These are phyloP conservation scores for Mimosa pudica DNA, from an alignment of 306 rosid genomes.

Conservation along the genomic window DNA sequence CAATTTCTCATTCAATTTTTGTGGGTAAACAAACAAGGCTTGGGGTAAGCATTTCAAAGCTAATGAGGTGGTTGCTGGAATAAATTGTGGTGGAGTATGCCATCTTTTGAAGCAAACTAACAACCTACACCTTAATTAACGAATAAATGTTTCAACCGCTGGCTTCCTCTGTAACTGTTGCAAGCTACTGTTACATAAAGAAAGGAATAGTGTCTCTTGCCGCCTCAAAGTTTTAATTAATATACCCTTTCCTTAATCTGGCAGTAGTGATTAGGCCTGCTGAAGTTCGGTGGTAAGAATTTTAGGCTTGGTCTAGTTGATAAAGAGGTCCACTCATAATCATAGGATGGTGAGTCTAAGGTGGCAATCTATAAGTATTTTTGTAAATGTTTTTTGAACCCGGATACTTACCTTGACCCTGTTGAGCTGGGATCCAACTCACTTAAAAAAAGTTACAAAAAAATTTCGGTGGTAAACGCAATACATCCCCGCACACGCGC, in stretches of 20 bases:
- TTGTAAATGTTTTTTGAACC: too few species aligned
- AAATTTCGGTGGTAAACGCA: too few species aligned
- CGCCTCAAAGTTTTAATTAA: background rate
- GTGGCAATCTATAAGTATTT: too few species aligned
- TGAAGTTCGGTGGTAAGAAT: background rate
- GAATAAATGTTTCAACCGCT: conserved; percentile 28
- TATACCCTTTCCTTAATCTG: background rate
- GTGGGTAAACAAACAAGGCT: background rate
- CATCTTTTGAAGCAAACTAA: conserved; percentile 21
- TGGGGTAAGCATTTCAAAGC: background rate
- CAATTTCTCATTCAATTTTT: too few species aligned
- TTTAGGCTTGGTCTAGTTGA: too few species aligned
- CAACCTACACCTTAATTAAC: conserved; percentile 33
- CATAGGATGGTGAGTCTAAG: too few species aligned
- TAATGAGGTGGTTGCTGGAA: conserved; percentile 9
- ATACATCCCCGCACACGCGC: background rate
- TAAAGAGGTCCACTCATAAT: too few species aligned
- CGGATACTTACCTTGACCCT: too few species aligned
- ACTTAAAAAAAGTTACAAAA: too few species aligned
- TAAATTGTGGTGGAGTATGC: background rate
- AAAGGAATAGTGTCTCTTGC: conserved; percentile 29
- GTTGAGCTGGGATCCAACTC: too few species aligned
- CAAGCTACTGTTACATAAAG: conserved; percentile 21
- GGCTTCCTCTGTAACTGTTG: conserved; percentile 15
- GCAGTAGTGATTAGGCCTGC: background rate